A percentile compares a stretch with the other conserved stretches of the same genome.
phyloP scores from a whole-genome alignment of 1,284 basidiomycete species.

The Puccinia triticina region DNA sequence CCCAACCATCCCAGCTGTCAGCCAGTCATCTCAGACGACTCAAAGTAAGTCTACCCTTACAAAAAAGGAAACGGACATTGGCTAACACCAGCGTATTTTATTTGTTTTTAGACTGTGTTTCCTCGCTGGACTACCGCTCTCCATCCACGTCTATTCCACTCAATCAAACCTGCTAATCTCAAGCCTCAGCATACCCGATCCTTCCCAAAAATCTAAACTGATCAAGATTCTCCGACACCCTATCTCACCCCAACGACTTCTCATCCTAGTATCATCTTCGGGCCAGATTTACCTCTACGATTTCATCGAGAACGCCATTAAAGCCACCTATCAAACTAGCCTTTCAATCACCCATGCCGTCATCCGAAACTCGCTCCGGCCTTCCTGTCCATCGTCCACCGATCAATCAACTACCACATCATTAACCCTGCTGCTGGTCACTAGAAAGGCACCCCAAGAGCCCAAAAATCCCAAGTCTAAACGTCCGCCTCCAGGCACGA shows the following conservation, averaged over 20 bases:
- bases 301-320: constrained; percentile 19
- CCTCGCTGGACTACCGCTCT: constrained; percentile 31
- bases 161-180: constrained; percentile 21
- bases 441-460: neutral
- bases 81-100: neutral
- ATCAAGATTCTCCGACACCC: constrained; percentile 47
- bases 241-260: constrained; percentile 24
- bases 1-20: constrained; percentile 26
- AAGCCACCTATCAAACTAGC: constrained; percentile 26
- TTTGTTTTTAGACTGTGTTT: neutral
- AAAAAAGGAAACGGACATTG: neutral
- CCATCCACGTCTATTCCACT: constrained; percentile 49
- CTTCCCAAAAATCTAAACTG: constrained; percentile 1
- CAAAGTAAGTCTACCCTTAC: constrained; percentile 5
- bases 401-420: constrained; percentile 11
- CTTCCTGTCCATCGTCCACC: neutral
- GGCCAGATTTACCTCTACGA: constrained; percentile 43
- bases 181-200: constrained; percentile 30
- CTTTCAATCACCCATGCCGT: constrained; percentile 15
- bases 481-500: neutral
- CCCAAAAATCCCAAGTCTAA: neutral
- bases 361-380: neutral
- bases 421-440: constrained; percentile 18
- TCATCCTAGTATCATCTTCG: constrained; percentile 37
- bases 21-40: constrained; percentile 42